phyloP scores from a whole-genome alignment of 2,329 filamentous ascomycete genomes.

The Alternaria rosae region DNA sequence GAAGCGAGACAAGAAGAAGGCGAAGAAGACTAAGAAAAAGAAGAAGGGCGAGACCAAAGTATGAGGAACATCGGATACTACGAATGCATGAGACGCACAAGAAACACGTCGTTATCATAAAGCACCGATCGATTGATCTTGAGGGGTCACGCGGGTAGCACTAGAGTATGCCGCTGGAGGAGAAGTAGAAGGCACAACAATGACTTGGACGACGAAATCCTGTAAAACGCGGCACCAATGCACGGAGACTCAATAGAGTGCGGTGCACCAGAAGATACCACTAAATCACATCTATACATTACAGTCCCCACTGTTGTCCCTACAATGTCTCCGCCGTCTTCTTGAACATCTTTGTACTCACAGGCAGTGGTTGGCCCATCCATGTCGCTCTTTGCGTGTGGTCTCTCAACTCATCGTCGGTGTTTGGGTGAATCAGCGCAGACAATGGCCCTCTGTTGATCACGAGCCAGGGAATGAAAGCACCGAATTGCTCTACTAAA shows the following conservation, averaged over 20 bases:
- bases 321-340: slow-evolving; percentile 8
- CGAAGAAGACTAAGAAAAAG: slow-evolving; percentile 76
- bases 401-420: slow-evolving; percentile 67
- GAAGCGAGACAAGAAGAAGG: slow-evolving; percentile 90
- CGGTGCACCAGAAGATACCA: background rate
- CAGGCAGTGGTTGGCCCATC: slow-evolving; percentile 72
- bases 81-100: background rate
- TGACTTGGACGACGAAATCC: background rate
- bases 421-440: slow-evolving; percentile 84
- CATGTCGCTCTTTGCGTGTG: slow-evolving; percentile 75
- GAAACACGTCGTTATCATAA: background rate
- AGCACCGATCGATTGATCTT: background rate
- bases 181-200: background rate
- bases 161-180: background rate
- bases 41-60: slow-evolving; percentile 60
- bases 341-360: slow-evolving; percentile 65
- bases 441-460: slow-evolving; percentile 83
- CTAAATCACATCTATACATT: background rate
- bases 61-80: slow-evolving; percentile 6
- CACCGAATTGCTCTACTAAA: slow-evolving; percentile 75
- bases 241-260: background rate
- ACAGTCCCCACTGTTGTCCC: background rate
- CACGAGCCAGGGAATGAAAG: slow-evolving; percentile 85
- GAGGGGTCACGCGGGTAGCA: background rate
- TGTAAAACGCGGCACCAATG: background rate